Evolutionary conservation across 495 filamentous ascomycete genomes (phyloP).

Genomic region (Lophiotrema nucula): DNA sequence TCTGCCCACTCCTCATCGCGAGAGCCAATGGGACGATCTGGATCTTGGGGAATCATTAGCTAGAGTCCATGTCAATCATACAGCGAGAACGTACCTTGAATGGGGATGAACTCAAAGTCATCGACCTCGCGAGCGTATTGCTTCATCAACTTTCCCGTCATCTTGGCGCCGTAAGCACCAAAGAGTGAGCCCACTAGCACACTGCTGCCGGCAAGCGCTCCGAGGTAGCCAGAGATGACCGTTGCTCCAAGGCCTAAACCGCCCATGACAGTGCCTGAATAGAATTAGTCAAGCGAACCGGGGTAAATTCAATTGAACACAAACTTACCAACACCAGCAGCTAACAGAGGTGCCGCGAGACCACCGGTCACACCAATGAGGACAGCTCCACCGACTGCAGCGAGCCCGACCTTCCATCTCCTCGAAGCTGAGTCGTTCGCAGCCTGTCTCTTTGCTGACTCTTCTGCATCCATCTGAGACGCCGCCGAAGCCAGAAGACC

Average conservation of each 20-base stretch:
- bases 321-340: constrained; percentile 30
- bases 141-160: constrained; percentile 35
- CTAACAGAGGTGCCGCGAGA: constrained; percentile 34
- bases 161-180: constrained; percentile 38
- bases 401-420: constrained; percentile 34
- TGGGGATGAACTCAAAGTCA: constrained; percentile 37
- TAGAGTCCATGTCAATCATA: neutral
- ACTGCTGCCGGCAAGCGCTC: constrained; percentile 32
- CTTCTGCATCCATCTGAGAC: constrained; percentile 34
- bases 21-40: constrained; percentile 19
- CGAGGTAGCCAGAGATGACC: constrained; percentile 30
- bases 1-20: constrained; percentile 21
- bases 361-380: constrained; percentile 36
- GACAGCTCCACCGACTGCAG: constrained; percentile 32
- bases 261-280: constrained; percentile 35
- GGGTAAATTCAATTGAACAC: too few relatives aligned
- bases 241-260: constrained; percentile 24
- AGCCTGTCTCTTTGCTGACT: constrained; percentile 31
- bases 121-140: constrained; percentile 35
- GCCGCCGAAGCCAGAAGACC: constrained; percentile 35
- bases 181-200: constrained; percentile 35
- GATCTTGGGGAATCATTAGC: constrained; percentile 8
- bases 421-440: constrained; percentile 19
- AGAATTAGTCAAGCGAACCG: too few relatives aligned
- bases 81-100: constrained; percentile 24